Evolutionary conservation across 805 yeast species (phyloP), one percentile per base, ranked within the genome.

Genomic region (Candida dendrica): DNA sequence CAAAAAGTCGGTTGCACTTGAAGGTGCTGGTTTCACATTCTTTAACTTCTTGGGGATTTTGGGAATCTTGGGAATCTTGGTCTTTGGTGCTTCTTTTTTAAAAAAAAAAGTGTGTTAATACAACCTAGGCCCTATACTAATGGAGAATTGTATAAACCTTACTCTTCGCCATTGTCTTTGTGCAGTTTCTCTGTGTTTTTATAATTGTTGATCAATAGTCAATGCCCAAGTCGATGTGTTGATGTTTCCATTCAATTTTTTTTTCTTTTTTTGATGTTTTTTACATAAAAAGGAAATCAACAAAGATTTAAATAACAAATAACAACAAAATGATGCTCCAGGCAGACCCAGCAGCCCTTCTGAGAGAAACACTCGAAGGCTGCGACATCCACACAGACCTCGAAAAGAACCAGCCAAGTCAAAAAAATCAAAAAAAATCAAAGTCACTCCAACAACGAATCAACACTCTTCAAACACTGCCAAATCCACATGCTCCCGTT

Each of bases 371-470:
- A 1, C 61, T 67, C 4, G 75, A 71, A 33, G 68, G 67, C n/a
- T 71, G 73, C 41, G 76, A 75, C 44, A 68, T 75, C 6, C 72
- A 72, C 47, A 72, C 75, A 1, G 82, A 77, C 46, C 49, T 76
- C 32, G 62, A 61, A 22, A 66, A n/a, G n/a, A n/a, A n/a, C n/a
- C n/a, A n/a, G n/a, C n/a, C n/a, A n/a, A n/a, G n/a, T n/a, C n/a
- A n/a, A n/a, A n/a, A n/a, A n/a, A n/a, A n/a, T n/a, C n/a, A n/a
- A n/a, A n/a, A n/a, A n/a, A n/a, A n/a, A n/a, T n/a, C n/a, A n/a
- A n/a, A n/a, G n/a, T n/a, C n/a, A 36, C 15, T 36, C 31, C 24
- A 22, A 22, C 24, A 22, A 22, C 8, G 24, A 22, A 36, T 36
- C 38, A n/a, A 34, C 10, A 16, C 34, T 32, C 11, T 32, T 32